Percentiles rank a stretch among this genome's conserved stretches.
These are phyloP conservation scores for Aspergillus fischeri DNA, from an alignment of 2,329 filamentous ascomycete genomes.

Conservation along the genomic window DNA sequence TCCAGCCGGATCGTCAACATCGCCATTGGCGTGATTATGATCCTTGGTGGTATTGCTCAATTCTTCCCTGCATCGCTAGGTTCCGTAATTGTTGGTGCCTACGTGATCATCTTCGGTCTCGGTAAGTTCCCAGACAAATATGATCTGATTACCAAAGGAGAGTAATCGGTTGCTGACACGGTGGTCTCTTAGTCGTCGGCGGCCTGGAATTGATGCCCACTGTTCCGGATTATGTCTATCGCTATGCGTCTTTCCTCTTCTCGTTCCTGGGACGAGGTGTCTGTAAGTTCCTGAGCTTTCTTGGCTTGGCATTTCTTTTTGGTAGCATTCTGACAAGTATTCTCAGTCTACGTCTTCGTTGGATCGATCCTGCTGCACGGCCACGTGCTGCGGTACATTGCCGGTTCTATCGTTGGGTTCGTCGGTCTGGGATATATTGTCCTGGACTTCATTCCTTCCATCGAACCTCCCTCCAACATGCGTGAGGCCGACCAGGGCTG, in stretches of 20 bases:
- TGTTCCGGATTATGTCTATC: conserved; percentile 85
- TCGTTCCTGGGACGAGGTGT: conserved; percentile 92
- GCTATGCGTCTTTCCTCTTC: conserved; percentile 97
- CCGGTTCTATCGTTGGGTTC: conserved; percentile 72
- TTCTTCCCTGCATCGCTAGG: conserved; percentile 47
- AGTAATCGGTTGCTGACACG: conserved; percentile 18
- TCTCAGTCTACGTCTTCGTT: conserved; percentile 91
- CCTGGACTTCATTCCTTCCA: conserved; percentile 72
- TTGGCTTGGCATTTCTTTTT: neutral
- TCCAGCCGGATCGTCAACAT: conserved; percentile 90
- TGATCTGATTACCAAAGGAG: neutral
- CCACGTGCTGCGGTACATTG: conserved; percentile 64
- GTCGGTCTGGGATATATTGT: conserved; percentile 73
- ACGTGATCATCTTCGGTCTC: conserved; percentile 87
- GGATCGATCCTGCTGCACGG: conserved; percentile 77
- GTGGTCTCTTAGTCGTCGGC: conserved; percentile 54
- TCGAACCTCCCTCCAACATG: conserved; percentile 79
- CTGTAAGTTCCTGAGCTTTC: conserved; percentile 61
- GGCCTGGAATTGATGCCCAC: conserved; percentile 76
- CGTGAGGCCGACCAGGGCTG: conserved; percentile 70
- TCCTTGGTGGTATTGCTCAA: conserved; percentile 67
- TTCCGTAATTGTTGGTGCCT: conserved; percentile 73
- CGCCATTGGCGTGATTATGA: conserved; percentile 78
- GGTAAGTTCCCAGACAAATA: conserved; percentile 52
- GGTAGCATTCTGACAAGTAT: neutral